Evolutionary conservation across 2,329 filamentous ascomycete species (phyloP), one percentile per base, ranked within the genome.

Genomic region (Paraphaeosphaeria minitans): DNA sequence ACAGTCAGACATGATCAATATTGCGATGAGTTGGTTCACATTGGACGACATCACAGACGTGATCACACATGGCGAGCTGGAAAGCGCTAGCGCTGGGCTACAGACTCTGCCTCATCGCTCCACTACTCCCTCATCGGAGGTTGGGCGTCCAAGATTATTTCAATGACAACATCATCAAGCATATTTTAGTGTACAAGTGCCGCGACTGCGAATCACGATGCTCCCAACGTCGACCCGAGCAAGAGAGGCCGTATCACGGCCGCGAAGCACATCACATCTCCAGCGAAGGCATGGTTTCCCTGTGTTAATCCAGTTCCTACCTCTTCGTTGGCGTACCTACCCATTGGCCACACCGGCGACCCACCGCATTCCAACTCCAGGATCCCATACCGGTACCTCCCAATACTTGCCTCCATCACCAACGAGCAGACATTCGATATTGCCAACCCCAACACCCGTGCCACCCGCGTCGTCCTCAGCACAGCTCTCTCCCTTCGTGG

Each of bases 341-440:
- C 33, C 19, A 48, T 53, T 57, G 49, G 55, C 39, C 33, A 22
- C 16, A 27, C 46, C 33, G 14, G 16, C 39, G 46, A 35, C 19
- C 29, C 27, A 16, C 27, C 27, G 33, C 27, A 33, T 13, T 54
- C 22, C 24, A 54, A 47, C n/a, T 24, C 53, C n/a, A 46, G 39
- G 31, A 45, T 53, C 42, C 42, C 47, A 50, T 35, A 16, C 29
- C 4, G n/a, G 19, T 14, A 5, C 19, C 37, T 5, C n/a, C 37
- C 37, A n/a, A 16, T 19, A 39, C 37, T n/a, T n/a, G n/a, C n/a
- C n/a, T n/a, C n/a, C n/a, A n/a, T n/a, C n/a, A 39, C 1, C 16
- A 39, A 39, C 7, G 2, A 14, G 14, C 31, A 39, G 7, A 33
- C 7, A n/a, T 13, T 24, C 27, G 16, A 9, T 31, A 8, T 31